Conservation (phyloP, 2,329 filamentous ascomycete species). For the Arthroderma sp. region DNA sequence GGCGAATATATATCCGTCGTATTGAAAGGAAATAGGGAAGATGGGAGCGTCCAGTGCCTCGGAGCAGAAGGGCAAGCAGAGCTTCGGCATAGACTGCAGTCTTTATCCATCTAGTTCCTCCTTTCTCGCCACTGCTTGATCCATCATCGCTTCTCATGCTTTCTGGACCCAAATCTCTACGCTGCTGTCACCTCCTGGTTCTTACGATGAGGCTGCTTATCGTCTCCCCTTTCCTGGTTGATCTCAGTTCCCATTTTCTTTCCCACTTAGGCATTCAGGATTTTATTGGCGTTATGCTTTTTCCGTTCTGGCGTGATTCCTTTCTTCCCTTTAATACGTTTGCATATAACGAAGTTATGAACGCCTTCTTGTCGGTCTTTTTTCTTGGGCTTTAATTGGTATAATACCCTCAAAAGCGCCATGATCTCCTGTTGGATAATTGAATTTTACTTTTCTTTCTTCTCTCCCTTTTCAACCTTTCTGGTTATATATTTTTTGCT, state of each 20-base stretch:
- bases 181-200: no score
- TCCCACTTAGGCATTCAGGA: neutral
- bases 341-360: constrained; percentile 11
- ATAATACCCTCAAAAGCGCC: constrained; percentile 7
- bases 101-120: constrained; percentile 1
- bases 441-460: neutral
- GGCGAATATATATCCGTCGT: constrained; percentile 28
- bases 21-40: constrained; percentile 14
- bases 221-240: neutral
- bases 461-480: neutral
- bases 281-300: neutral
- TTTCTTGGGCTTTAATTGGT: constrained; percentile 1
- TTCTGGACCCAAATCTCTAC: neutral
- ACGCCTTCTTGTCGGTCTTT: constrained; percentile 3
- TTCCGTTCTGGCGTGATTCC: neutral
- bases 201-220: no score
- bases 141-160: neutral
- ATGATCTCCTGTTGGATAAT: constrained; percentile 1
- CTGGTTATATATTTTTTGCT: neutral
- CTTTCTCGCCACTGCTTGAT: neutral
- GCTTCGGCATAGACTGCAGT: constrained; percentile 8
- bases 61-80: constrained; percentile 7
- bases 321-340: neutral
- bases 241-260: neutral
- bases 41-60: constrained; percentile 8